Evolutionary conservation across 768 basidiomycete genomes (phyloP), one percentile per base, ranked within the genome.

Genomic region (Chlorophyllum brunneum): DNA sequence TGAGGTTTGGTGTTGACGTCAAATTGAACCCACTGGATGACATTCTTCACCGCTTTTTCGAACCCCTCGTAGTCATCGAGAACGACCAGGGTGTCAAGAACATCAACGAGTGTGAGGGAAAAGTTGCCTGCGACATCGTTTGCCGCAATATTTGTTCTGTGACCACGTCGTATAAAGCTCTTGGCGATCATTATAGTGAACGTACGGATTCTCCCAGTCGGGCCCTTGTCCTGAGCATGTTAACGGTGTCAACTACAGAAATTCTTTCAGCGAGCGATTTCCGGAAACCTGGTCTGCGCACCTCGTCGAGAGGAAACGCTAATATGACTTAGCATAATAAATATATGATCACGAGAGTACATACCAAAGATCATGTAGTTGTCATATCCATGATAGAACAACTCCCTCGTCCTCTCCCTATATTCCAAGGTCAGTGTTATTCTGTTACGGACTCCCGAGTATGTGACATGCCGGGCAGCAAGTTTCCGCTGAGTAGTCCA

Each of bases 121-220:
- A 87, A 97, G 68, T 98, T 97, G 36, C 95, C 94, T 22, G 89
- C 85, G 55, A 99, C 94, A 62, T 98, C 95, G 63, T 98, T 98
- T 26, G 82, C 69, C 1, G 83, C 90, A 57, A 83, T 75, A 58
- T 98, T 92, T 43, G 78, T 71, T 22, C 85, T 83, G 54, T 43
- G 53, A 40, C 11, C 20, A 30, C 22, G 57, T 62, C 48, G 54
- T 39, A 57, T 9, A 51, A 48, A 38, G 8, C 18, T 13, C 33
- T 15, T 9, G 22, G 33, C 33, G 31, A 42, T 9, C 27, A 45
- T 26, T 38, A 18, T 33, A 29, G 47, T 41, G 53, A 44, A 72
- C 89, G 62, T 69, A 93, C 91, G 86, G 85, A 61, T 87, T 79
- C 38, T 75, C 74, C 86, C 87, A 91, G 61, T 92, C 88, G 2